Base-by-base conservation (phyloP, 768 basidiomycete genomes). In the Hydnum rufescens region DNA sequence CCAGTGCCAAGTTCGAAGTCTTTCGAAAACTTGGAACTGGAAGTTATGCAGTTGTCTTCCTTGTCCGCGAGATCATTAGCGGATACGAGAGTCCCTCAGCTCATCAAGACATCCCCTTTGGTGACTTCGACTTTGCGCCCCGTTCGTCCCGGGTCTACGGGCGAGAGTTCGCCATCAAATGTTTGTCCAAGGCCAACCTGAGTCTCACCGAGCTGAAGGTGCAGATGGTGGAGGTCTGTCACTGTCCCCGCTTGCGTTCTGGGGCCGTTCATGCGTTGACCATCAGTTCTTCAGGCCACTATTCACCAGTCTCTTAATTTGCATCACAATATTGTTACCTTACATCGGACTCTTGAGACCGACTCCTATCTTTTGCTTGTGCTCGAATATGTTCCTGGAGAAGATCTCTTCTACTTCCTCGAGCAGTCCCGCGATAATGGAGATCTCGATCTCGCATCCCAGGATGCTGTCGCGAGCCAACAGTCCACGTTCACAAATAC, bases 401-500 rank as follows among this genome's bases (percentile, higher is more conserved):
- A 95, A 66, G 93, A 99, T 66, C 71, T 97, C 58, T 99, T 90
- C 66, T 99, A 90, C 68, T 99, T 96, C 73, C 75, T 99, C 49
- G 92, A 96, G 70, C 88, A 95, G 70, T 79, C 86, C 57, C 80
- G 83, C 64, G 89, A 93, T 66, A 82, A 86, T 65, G 31, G 13
- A 1, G 6, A 28, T 13, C 31, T 34, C 49, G n/a, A 5, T n/a
- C 42, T 32, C 43, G 32, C 36, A 29, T n/a, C 48, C 47, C 34
- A 48, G 22, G 44, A 47, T 8, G n/a, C n/a, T n/a, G n/a, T n/a
- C n/a, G n/a, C n/a, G n/a, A n/a, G n/a, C n/a, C n/a, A 19, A 8
- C 36, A n/a, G 44, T 16, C 44, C 13, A 42, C 48, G 46, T 61
- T 60, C 8, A 49, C 53, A 13, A 54, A 54, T 22, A 93, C 90